phyloP scores from a whole-genome alignment of 805 yeast species.

The Phaffomyces opuntiae region DNA sequence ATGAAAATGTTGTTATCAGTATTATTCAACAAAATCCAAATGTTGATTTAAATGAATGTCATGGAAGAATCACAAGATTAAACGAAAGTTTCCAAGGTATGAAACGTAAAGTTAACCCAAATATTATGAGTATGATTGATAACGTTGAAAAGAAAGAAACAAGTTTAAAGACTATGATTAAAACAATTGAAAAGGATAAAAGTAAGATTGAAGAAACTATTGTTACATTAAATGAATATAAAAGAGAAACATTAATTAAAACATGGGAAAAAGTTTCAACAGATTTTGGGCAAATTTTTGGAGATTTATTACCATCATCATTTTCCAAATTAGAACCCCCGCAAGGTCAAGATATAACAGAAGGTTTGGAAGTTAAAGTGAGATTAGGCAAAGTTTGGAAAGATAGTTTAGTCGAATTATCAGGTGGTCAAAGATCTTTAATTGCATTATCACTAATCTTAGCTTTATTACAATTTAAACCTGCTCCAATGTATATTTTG shows the following conservation, averaged over 20 bases:
- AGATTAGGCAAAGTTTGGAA: constrained; percentile 92
- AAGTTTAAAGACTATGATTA: constrained; percentile 70
- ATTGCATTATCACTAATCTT: constrained; percentile 87
- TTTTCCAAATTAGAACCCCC: constrained; percentile 83
- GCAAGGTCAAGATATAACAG: constrained; percentile 74
- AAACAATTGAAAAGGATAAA: constrained; percentile 84
- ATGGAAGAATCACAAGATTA: constrained; percentile 48
- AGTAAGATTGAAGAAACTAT: constrained; percentile 85
- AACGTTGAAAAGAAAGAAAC: constrained; percentile 83
- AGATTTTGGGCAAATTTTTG: constrained; percentile 87
- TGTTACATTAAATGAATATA: constrained; percentile 73
- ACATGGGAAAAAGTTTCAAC: constrained; percentile 83
- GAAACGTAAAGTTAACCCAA: constrained; percentile 76
- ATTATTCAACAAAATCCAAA: constrained; percentile 57
- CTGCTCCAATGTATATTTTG: constrained; percentile 96
- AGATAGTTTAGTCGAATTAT: constrained; percentile 86
- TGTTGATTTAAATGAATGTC: constrained; percentile 56
- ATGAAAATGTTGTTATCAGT: constrained; percentile 47
- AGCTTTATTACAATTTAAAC: constrained; percentile 89
- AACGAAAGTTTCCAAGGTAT: constrained; percentile 56
- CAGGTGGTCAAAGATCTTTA: constrained; percentile 96
- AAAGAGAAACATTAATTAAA: constrained; percentile 69
- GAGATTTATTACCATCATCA: constrained; percentile 82
- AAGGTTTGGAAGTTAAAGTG: constrained; percentile 87
- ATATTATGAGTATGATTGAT: constrained; percentile 87